Evolutionary conservation across 1,284 basidiomycete species (phyloP).

Genomic region (Boletellus deceptivus): DNA sequence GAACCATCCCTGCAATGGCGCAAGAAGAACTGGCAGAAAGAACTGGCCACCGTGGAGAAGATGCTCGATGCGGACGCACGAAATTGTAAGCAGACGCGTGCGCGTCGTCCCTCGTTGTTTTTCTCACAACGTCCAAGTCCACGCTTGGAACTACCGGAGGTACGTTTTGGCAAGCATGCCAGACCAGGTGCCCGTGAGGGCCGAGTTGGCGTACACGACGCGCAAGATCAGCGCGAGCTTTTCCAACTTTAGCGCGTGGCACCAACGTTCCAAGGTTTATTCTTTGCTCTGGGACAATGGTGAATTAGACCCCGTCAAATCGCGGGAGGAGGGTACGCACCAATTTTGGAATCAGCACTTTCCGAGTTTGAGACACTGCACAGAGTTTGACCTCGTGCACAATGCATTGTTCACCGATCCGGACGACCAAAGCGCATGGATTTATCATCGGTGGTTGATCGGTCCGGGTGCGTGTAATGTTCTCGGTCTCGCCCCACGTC

Average conservation of each 20-base stretch:
- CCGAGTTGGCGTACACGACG: slow-evolving; percentile 81
- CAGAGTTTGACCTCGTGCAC: slow-evolving; percentile 89
- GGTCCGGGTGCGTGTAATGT: slow-evolving; percentile 55
- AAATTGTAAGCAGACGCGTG: slow-evolving; percentile 68
- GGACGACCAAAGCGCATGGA: slow-evolving; percentile 94
- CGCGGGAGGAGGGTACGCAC: slow-evolving; percentile 63
- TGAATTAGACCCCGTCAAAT: slow-evolving; percentile 47
- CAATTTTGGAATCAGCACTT: neutral
- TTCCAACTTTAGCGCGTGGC: slow-evolving; percentile 99
- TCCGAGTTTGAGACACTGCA: neutral
- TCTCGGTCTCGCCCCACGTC: neutral
- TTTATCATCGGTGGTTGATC: slow-evolving; percentile 96
- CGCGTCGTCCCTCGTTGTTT: neutral
- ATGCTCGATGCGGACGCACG: slow-evolving; percentile 86
- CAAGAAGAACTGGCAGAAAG: slow-evolving; percentile 75
- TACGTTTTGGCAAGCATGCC: slow-evolving; percentile 77
- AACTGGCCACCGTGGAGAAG: slow-evolving; percentile 83
- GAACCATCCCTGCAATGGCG: slow-evolving; percentile 63
- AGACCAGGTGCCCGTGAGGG: slow-evolving; percentile 45
- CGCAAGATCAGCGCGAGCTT: slow-evolving; percentile 94
- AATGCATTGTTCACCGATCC: slow-evolving; percentile 98
- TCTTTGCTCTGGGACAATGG: slow-evolving; percentile 64
- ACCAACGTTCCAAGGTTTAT: slow-evolving; percentile 88
- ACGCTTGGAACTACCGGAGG: slow-evolving; percentile 89
- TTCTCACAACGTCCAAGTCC: slow-evolving; percentile 52